Base-by-base conservation (phyloP, 225 moss, liverwort and hornwort genomes). In the Rhytidiadelphus loreus region DNA sequence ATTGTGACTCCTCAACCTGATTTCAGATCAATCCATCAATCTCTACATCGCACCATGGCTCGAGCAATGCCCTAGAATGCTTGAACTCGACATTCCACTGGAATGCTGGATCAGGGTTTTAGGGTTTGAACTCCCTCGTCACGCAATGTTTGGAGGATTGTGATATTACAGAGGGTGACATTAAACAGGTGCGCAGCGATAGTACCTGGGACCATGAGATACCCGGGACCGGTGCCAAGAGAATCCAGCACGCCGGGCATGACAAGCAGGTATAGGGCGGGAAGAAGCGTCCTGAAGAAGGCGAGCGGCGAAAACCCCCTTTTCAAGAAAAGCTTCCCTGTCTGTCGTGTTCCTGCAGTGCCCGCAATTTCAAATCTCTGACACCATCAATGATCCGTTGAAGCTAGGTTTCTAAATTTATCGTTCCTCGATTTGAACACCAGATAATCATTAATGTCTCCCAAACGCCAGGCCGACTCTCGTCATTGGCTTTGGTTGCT, bases 331-430 rank as follows among this genome's bases (percentile, higher is more conserved):
- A 28, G 48, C 24, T 32, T 11, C 25, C 66, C 48, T 26, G 70
- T 23, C 52, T 87, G 72, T 59, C 80, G 83, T 90, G 90, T 61
- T 64, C 88, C 86, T 74, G 39, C 39, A 25, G 9, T 48, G 62
- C 81, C 81, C 56, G 43, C 84, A 88, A 86, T 84, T 92, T 92
- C 90, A 92, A 92, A 92, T 70, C 86, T 58, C 88, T 86, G 91
- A 76, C 91, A 91, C 50, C 29, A 41, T 50, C 76, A 69, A 33
- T 2, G 41, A 41, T 86, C 92, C 92, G 92, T 92, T 92, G 69
- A 39, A 53, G 11, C 18, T 35, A 8, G 25, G 10, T 29, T 69
- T 68, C 90, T 77, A 90, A 92, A 90, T 90, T 84, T 83, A 87
- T 80, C 30, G 4, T 5, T 20, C 14, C 88, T 83, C 72, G 73